Evolutionary conservation across 2,329 filamentous ascomycete genomes (phyloP).

Genomic region (Orbilia oligospora): DNA sequence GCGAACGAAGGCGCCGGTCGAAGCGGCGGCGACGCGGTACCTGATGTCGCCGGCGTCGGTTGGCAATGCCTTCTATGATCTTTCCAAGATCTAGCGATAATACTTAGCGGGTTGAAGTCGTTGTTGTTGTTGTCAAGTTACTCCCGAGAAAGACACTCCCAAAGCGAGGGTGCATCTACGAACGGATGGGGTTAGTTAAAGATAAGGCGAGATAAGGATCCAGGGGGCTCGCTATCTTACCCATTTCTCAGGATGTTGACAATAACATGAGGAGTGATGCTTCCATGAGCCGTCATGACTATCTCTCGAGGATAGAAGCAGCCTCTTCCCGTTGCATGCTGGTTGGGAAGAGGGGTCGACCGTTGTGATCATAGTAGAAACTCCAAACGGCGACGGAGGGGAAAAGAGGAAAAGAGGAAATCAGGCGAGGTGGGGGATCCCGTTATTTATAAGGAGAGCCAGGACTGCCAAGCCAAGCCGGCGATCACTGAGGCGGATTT

Average conservation of each 20-base stretch:
- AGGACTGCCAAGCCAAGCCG: constrained; percentile 42
- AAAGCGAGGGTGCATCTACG: neutral
- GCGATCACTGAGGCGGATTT: neutral
- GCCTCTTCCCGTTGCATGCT: constrained; percentile 54
- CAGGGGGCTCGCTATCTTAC: constrained; percentile 4
- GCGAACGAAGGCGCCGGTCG: neutral
- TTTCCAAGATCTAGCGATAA: neutral
- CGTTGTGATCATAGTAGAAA: constrained; percentile 12
- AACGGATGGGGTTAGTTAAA: neutral
- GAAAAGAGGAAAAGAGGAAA: constrained; percentile 43
- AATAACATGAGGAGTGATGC: constrained; percentile 48
- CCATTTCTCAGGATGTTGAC: constrained; percentile 29
- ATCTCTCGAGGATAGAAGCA: constrained; percentile 46
- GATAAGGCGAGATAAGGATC: neutral
- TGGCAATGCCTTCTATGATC: constrained; percentile 2
- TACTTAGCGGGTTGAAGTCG: constrained; percentile 28
- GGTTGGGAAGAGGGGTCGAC: constrained; percentile 58
- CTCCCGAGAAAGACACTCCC: constrained; percentile 15
- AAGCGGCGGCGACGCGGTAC: constrained; percentile 3
- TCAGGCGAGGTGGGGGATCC: constrained; percentile 39
- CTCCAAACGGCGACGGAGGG: constrained; percentile 36
- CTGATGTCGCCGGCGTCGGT: constrained; percentile 6
- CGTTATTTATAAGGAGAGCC: constrained; percentile 39
- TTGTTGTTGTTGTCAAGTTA: constrained; percentile 12
- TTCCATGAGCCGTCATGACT: constrained; percentile 29